phyloP scores from a whole-genome alignment of 257 asterid species.

The Solanum corneliomulleri region DNA sequence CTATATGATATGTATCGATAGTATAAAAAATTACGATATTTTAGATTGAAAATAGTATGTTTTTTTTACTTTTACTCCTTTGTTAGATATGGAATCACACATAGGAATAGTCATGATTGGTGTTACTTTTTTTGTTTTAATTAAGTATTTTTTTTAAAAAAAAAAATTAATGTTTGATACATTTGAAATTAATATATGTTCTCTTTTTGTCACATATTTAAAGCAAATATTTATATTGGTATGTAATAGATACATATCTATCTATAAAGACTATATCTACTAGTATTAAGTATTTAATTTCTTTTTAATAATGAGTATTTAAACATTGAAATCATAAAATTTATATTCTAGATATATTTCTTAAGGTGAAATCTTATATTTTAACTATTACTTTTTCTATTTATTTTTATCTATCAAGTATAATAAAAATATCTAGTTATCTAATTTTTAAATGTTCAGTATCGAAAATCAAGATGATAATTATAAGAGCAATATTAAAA shows the following conservation, averaged over 20 bases:
- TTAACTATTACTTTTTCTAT: no score
- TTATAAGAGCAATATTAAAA: no score
- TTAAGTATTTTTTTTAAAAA: background rate
- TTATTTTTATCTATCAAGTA: no score
- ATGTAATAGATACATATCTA: background rate
- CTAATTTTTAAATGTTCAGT: no score
- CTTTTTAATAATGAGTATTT: background rate
- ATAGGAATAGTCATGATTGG: background rate
- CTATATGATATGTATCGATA: background rate
- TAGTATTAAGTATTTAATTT: background rate
- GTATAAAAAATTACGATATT: rapidly evolving
- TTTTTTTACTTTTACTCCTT: background rate
- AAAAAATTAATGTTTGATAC: background rate
- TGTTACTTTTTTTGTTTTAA: background rate
- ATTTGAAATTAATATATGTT: background rate
- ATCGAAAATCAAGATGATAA: background rate
- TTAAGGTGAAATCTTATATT: no score
- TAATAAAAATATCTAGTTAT: no score
- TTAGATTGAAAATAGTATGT: background rate
- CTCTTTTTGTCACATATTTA: background rate
- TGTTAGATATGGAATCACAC: background rate
- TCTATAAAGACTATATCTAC: background rate
- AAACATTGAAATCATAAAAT: no score
- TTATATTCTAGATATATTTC: background rate
- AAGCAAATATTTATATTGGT: background rate